Conservation (phyloP, 208 protist genomes). For the Trypanosoma scelopori region DNA sequence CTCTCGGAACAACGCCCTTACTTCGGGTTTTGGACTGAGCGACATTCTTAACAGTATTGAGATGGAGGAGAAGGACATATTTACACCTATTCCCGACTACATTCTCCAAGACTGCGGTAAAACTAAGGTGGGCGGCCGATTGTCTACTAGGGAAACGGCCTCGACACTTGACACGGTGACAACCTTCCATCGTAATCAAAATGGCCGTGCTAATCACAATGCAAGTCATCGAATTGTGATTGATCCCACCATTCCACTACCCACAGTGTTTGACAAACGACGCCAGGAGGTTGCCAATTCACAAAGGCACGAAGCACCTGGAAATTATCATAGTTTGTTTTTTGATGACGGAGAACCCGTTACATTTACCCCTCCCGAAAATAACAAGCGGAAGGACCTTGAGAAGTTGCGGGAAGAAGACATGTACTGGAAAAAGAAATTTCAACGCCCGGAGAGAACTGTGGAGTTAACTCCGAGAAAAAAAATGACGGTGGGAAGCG, state of each 20-base stretch:
- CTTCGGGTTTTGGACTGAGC: conserved; percentile 3
- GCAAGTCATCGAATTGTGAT: conserved; percentile 56
- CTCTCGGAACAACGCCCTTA: conserved; percentile 1
- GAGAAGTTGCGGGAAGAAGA: conserved; percentile 38
- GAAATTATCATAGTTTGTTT: conserved; percentile 78
- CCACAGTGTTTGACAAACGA: conserved; percentile 46
- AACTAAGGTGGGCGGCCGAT: conserved; percentile 2
- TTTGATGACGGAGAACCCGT: conserved; percentile 59
- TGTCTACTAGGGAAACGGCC: background rate
- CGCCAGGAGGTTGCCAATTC: conserved; percentile 41
- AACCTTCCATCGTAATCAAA: background rate
- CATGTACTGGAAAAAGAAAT: conserved; percentile 26
- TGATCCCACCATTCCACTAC: conserved; percentile 64
- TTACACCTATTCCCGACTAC: conserved; percentile 64
- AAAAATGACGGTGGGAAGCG: conserved; percentile 46
- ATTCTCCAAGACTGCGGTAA: conserved; percentile 23
- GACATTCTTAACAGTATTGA: conserved; percentile 38
- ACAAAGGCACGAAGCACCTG: conserved; percentile 21
- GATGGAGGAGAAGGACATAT: conserved; percentile 65
- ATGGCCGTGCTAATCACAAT: conserved; percentile 1
- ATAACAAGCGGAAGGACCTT: conserved; percentile 72
- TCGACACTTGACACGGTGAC: background rate
- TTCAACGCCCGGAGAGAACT: conserved; percentile 6
- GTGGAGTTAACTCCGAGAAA: conserved; percentile 36
- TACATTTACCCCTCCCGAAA: conserved; percentile 47